A percentile compares a stretch with the other conserved stretches of the same genome.
Evolutionary conservation across 352 stramenopile species (phyloP).

Genomic region (Pythium aquatile): DNA sequence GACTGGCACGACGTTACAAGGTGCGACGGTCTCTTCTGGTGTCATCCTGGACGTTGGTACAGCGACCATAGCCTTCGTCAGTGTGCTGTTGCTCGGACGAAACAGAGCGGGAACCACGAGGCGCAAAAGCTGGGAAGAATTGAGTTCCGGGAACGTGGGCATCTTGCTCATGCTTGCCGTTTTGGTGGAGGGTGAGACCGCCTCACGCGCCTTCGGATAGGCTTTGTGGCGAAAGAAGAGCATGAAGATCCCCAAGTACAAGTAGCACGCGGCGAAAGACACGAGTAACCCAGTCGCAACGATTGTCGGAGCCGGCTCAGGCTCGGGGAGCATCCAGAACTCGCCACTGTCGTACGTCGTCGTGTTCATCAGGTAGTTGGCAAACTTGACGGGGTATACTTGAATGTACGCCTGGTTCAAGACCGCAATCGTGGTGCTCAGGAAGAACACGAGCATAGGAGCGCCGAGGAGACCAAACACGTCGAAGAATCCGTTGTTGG

Average conservation of each 20-base stretch:
- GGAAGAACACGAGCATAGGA: conserved; percentile 40
- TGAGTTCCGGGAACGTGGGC: background rate
- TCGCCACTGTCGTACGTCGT: conserved; percentile 41
- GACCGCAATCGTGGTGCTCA: conserved; percentile 32
- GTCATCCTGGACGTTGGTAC: background rate
- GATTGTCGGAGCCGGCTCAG: conserved; percentile 30
- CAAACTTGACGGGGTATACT: conserved; percentile 37
- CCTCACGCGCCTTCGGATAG: background rate
- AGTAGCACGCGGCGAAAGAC: conserved; percentile 25
- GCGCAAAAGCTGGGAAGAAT: background rate
- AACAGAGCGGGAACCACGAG: background rate
- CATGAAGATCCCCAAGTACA: conserved; percentile 10
- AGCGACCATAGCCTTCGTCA: background rate
- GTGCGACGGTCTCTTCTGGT: background rate
- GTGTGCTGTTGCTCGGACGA: background rate
- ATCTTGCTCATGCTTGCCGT: background rate
- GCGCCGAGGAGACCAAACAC: conserved; percentile 44
- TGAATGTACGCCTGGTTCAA: conserved; percentile 43
- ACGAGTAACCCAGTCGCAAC: conserved; percentile 33
- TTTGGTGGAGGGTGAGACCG: background rate
- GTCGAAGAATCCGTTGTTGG: conserved; percentile 40
- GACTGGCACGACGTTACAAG: background rate
- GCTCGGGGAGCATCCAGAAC: conserved; percentile 43
- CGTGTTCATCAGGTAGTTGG: conserved; percentile 48
- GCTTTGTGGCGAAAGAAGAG: conserved; percentile 15